Evolutionary conservation across 345 rosid species (phyloP).

Genomic region (Viola odorata): DNA sequence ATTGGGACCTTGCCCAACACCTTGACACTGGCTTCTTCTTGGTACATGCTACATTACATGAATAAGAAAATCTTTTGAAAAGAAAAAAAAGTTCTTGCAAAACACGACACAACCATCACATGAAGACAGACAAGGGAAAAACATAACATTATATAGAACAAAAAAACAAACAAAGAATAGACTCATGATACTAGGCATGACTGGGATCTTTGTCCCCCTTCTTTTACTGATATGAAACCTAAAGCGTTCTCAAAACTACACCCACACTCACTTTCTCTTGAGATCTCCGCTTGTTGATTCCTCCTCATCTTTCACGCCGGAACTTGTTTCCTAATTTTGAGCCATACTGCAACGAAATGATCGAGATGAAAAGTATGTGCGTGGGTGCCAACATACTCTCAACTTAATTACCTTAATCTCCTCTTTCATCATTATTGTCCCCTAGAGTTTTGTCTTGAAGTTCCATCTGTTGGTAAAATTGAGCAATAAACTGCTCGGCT

Average conservation of each 20-base stretch:
- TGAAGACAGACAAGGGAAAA: too few relatives aligned
- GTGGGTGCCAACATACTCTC: neutral
- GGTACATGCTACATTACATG: too few relatives aligned
- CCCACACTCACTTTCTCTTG: neutral
- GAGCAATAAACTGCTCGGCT: slow-evolving; percentile 64
- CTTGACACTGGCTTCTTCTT: too few relatives aligned
- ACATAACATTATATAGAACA: too few relatives aligned
- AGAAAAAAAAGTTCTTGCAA: too few relatives aligned
- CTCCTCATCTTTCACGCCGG: neutral
- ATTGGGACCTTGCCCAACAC: too few relatives aligned
- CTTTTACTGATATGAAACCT: too few relatives aligned
- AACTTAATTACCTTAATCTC: neutral
- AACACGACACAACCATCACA: too few relatives aligned
- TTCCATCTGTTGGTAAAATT: slow-evolving; percentile 54
- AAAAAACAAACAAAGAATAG: too few relatives aligned
- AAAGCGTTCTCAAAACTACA: neutral
- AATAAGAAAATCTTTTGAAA: too few relatives aligned
- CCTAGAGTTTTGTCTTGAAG: slow-evolving; percentile 24
- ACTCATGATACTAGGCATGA: too few relatives aligned
- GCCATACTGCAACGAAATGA: neutral
- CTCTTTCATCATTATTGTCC: neutral
- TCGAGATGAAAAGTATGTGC: neutral
- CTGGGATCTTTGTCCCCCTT: too few relatives aligned
- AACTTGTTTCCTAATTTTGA: neutral
- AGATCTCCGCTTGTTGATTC: neutral